Conservation (phyloP, 352 stramenopile species). For the Aphanomyces stellatus region DNA sequence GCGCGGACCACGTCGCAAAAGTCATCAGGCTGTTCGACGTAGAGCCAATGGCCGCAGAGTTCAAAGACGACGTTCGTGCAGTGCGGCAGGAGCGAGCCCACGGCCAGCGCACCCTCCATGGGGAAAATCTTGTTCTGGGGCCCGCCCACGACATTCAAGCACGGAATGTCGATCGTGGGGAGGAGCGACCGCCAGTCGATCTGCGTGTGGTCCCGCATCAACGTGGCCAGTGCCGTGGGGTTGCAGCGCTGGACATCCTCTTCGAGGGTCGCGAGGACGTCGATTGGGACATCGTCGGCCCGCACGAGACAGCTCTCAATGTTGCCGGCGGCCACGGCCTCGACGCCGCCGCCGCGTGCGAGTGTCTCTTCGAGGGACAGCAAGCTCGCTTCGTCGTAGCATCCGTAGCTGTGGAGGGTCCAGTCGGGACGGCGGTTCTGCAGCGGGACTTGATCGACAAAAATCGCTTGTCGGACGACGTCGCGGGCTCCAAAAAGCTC, state of each 20-base stretch:
- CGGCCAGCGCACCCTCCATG: constrained; percentile 7
- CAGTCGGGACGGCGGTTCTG: constrained; percentile 12
- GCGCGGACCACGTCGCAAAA: background rate
- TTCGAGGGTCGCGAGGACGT: background rate
- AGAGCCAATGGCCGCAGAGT: constrained; percentile 6
- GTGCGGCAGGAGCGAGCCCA: background rate
- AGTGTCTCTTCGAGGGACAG: background rate
- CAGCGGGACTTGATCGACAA: constrained; percentile 14
- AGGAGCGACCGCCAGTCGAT: constrained; percentile 18
- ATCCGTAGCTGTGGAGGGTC: constrained; percentile 9
- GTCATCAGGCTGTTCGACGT: constrained; percentile 4
- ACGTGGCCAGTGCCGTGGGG: background rate
- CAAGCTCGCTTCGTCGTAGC: constrained; percentile 18
- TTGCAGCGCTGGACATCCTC: background rate
- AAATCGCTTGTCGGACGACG: constrained; percentile 8
- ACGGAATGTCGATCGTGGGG: constrained; percentile 11
- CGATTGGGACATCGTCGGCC: background rate
- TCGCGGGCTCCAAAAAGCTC: background rate
- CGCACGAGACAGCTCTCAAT: constrained; percentile 3
- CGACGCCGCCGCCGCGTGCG: background rate
- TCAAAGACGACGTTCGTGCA: constrained; percentile 17
- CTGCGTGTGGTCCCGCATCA: constrained; percentile 19
- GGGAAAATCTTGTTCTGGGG: constrained; percentile 15
- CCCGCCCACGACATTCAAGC: constrained; percentile 11
- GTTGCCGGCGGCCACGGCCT: background rate